Base-by-base conservation (phyloP, 2,329 filamentous ascomycete species). In the Phialophora tarda region DNA sequence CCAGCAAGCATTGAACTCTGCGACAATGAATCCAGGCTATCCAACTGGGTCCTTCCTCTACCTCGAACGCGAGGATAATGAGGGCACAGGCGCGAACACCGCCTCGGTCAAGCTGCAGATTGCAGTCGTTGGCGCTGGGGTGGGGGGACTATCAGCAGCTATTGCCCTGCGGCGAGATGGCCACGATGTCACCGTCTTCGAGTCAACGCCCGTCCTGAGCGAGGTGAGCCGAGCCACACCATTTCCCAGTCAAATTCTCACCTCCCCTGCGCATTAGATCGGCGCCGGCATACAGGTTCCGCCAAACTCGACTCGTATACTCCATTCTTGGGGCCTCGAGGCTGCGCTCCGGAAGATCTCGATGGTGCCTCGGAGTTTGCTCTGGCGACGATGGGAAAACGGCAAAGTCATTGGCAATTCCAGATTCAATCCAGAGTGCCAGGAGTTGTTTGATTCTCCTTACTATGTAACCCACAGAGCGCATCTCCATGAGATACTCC, bases 131-230 rank as follows among this genome's bases (percentile, higher is more conserved):
- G 75, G 74, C 1, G 75, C 74, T 3, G 74, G 74, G 0, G 74
- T 76, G 56, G 73, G 73, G n/a, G 75, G 75, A 2, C 67, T 76
- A 4, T 71, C 71, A 2, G 70, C 74, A 0, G 74, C 74, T 2
- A 74, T 75, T 68, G 74, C 73, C 1, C 58, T 76, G 1, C 69
- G 73, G 17, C 74, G 72, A 53, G 73, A 75, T 23, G 75, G 74
- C 0, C 74, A 76, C 67, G 68, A 67, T 12, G 74, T 76, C 24
- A 71, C 73, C 59, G 73, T 76, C 64, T 44, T 71, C 24, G 58
- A 61, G 28, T 50, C 41, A 17, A 53, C 58, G 3, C 58, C 58
- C 14, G 41, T 32, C n/a, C 28, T 61, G 58, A 61, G 58, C 44
- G 58, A 61, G 44, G 58, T 61, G 30, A 51, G 58, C 14, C 21